Base-by-base conservation (phyloP, 352 stramenopile species). In the Lagenidium giganteum region DNA sequence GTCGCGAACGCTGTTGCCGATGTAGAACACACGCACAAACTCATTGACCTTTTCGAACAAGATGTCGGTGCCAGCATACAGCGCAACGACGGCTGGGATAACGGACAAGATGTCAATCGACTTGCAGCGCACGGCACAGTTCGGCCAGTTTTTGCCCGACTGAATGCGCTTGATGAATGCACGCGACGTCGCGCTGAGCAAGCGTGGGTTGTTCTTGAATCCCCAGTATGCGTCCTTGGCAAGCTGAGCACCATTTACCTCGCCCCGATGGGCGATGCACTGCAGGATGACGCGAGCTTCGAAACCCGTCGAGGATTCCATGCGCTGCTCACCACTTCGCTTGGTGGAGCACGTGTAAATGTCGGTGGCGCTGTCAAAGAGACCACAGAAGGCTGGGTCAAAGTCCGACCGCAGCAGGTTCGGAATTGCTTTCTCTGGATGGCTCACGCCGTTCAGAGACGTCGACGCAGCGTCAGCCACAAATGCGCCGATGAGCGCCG, bases 31-130 rank as follows among this genome's bases (percentile, higher is more conserved):
- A 37, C 83, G 78, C 30, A 90, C 78, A 14, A 87, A 51, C 38
- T 90, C 72, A 37, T 90, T 72, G 14, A 90, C 74, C 50, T 90
- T 87, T 25, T 71, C 81, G 46, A 90, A 90, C 14, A 90, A 60
- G 46, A 71, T 71, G 38, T 87, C 83, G 21, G 74, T 90, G 37
- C 78, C 78, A 3, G 78, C 78, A 57, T 90, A 90, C 8, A 90
- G 51, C 17, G 73, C 78, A n/a, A 87, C 74, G 39, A 90, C 67
- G 33, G 87, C 61, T 0, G 78, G 78, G 16, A 90, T 74, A 20
- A 90, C 38, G 37, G 75, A 77, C 26, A 90, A 57, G 34, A 90
- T 72, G 47, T 90, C 78, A 41, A 90, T 90, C 8, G 78, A 90
- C 2, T 70, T 67, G 47, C 78, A 90, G 47, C 87, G 83, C 52